phyloP scores from a whole-genome alignment of 139 green algal genomes.

The Asterochloris sp. region DNA sequence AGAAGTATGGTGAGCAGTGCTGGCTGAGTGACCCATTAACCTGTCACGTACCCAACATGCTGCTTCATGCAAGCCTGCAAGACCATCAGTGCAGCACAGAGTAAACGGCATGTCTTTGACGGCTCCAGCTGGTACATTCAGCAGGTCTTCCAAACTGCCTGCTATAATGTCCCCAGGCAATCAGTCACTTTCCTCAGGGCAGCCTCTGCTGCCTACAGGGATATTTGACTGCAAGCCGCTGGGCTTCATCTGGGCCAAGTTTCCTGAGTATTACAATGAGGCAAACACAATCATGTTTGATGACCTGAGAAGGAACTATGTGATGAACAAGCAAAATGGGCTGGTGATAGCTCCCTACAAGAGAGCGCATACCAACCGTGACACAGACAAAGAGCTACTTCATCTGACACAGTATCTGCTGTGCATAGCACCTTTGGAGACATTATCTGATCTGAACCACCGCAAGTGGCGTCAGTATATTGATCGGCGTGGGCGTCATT shows the following conservation, averaged over 20 bases:
- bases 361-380: conserved; percentile 67
- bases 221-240: conserved; percentile 98
- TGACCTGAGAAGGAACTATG: conserved; percentile 91
- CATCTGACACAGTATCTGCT: conserved; percentile 77
- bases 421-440: conserved; percentile 63
- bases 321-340: conserved; percentile 85
- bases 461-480: conserved; percentile 57
- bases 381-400: conserved; percentile 83
- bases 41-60: not conserved
- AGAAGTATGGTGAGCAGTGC: conserved; percentile 38
- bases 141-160: not conserved
- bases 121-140: not conserved
- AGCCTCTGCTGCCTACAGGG: conserved; percentile 29
- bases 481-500: no score
- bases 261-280: conserved; percentile 50
- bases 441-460: conserved; percentile 70
- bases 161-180: not conserved
- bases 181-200: not conserved
- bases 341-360: conserved; percentile 92
- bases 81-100: not conserved
- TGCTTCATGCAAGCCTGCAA: not conserved
- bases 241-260: conserved; percentile 76
- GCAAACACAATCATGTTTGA: conserved; percentile 97
- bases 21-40: not conserved
- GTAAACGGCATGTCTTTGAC: not conserved